Base-by-base conservation (phyloP, 2,329 filamentous ascomycete genomes). In the Penicillium sp. region DNA sequence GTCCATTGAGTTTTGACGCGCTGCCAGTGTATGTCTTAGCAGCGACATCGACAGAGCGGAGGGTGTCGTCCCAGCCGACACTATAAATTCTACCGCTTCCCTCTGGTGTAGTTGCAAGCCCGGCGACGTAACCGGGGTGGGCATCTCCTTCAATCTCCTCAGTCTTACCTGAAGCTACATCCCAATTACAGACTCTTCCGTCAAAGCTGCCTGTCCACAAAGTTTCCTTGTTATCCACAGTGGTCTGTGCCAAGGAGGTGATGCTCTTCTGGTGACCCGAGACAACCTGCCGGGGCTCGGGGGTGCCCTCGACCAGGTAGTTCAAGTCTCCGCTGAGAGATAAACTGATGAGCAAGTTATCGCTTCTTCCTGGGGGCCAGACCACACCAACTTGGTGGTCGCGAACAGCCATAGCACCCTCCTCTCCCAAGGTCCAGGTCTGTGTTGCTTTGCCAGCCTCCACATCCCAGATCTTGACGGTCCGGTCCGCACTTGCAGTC, bases 311-410 rank as follows among this genome's bases (percentile, higher is more conserved):
- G 11, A 85, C 81, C 42, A 97, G 82, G 74, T 99, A 99, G 72
- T 90, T 95, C 57, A 99, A 84, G 71, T 97, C 90, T 24, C 94
- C 94, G 49, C 87, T 86, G 20, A 97, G 82, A 65, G 91, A 94
- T 62, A 97, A 79, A 72, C 90, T 96, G 72, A 99, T 92, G 61
- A 99, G 86, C 58, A 97, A 79, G 31, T 89, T 90, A 71, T 99
- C 94, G 51, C 79, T 89, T 61, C 93, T 84, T 46, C 89, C 89
- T 45, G 85, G 82, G 1, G 92, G 90, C 86, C 92, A 96, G 10
- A 94, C 90, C 6, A 99, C 91, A 50, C 94, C 94, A 32, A 97
- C 90, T 72, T 99, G 94, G 74, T 99, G 94, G 70, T 97, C 84
- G 4, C 82, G 82, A 37, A 97, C 80, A 69, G 85, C 91, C 59